Conservation (phyloP, 805 yeast species). For the Cyberlindnera euphorbiiphila region DNA sequence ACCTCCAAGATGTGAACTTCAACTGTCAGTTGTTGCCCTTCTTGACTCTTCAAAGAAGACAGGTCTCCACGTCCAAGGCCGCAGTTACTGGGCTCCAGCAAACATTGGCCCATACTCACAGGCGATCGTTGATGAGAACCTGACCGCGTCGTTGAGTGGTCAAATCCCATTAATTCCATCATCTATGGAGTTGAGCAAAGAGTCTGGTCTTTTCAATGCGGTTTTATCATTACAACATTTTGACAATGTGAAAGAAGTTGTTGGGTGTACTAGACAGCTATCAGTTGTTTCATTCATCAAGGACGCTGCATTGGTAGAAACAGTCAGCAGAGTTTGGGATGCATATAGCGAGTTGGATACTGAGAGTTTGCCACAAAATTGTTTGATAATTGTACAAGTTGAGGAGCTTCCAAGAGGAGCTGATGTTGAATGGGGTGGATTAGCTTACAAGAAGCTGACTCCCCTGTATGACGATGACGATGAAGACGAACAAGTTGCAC, state of each 20-base stretch:
- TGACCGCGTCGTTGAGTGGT: conserved; percentile 70
- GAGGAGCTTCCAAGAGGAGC: conserved; percentile 60
- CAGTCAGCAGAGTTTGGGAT: conserved; percentile 42
- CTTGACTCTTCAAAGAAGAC: conserved; percentile 36
- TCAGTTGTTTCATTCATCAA: conserved; percentile 56
- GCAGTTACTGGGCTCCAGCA: conserved; percentile 98
- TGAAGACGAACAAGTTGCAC: conserved; percentile 28
- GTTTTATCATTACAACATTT: conserved; percentile 73
- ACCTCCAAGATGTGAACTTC: conserved; percentile 37
- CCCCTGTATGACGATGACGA: conserved; percentile 40
- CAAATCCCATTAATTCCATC: conserved; percentile 85
- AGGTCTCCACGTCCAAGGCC: conserved; percentile 88
- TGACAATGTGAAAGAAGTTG: conserved; percentile 53
- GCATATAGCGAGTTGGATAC: conserved; percentile 32
- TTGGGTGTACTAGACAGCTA: conserved; percentile 42
- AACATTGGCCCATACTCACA: conserved; percentile 98
- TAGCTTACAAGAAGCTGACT: conserved; percentile 38
- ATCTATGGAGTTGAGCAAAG: conserved; percentile 47
- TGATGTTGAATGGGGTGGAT: conserved; percentile 72
- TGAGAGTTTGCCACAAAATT: conserved; percentile 26
- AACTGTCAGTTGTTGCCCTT: conserved; percentile 58
- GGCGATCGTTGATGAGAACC: conserved; percentile 49
- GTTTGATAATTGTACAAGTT: conserved; percentile 51
- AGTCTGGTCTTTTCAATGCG: conserved; percentile 33
- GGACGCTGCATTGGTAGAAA: conserved; percentile 25